Conservation (phyloP, 2,329 filamentous ascomycete species). For the Furcasterigmium sp. region DNA sequence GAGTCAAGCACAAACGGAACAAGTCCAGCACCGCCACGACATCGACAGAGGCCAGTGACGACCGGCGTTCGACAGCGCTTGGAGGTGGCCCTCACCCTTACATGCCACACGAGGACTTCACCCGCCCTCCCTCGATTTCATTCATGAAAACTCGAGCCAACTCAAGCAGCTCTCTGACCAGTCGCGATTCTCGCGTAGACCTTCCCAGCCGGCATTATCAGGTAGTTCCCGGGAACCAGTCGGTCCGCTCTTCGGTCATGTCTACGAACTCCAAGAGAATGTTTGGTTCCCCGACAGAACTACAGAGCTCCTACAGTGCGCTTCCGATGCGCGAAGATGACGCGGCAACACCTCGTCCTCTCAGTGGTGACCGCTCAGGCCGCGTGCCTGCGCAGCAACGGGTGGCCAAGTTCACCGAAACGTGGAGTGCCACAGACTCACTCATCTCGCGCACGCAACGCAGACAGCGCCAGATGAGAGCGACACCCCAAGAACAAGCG, state of each 20-base stretch:
- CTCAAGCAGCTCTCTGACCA: conserved; percentile 52
- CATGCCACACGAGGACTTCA: conserved; percentile 36
- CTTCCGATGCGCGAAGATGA: conserved; percentile 37
- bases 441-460: conserved; percentile 49
- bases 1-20: conserved; percentile 69
- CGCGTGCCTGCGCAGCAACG: conserved; percentile 24
- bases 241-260: conserved; percentile 36
- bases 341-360: conserved; percentile 1
- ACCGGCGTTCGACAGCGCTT: conserved; percentile 48
- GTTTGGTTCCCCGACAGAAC: conserved; percentile 30
- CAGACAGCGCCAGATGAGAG: conserved; percentile 37
- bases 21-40: conserved; percentile 49
- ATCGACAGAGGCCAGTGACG: conserved; percentile 44
- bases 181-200: conserved; percentile 48
- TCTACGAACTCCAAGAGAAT: conserved; percentile 41
- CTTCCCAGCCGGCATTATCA: conserved; percentile 54
- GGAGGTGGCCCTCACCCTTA: conserved; percentile 38
- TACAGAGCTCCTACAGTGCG: conserved; percentile 43
- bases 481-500: conserved; percentile 17
- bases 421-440: conserved; percentile 50
- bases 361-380: conserved; percentile 4
- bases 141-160: conserved; percentile 74
- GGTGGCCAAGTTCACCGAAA: conserved; percentile 44
- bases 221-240: conserved; percentile 30
- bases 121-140: conserved; percentile 55